Evolutionary conservation across 2,329 filamentous ascomycete genomes (phyloP).

Genomic region (Colletotrichum sp.): DNA sequence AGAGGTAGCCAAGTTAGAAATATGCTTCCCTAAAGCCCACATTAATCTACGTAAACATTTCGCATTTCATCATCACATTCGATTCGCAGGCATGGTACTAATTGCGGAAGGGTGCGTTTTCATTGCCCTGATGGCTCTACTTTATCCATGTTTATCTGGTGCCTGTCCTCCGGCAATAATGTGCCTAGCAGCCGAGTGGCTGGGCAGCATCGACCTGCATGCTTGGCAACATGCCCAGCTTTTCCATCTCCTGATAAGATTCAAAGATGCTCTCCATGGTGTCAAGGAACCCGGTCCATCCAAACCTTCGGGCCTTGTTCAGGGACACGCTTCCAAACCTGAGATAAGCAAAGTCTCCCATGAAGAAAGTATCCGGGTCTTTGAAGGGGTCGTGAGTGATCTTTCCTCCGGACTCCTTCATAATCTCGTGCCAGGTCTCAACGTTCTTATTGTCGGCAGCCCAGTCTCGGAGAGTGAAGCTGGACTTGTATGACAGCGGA

Average conservation of each 20-base stretch:
- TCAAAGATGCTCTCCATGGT: constrained; percentile 4
- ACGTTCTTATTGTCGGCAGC: not conserved
- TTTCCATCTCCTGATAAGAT: not conserved
- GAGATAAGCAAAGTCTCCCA: not conserved
- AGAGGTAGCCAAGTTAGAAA: not conserved
- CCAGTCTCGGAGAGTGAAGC: not conserved
- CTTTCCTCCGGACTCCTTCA: not conserved
- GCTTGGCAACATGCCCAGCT: not conserved
- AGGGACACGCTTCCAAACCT: not conserved
- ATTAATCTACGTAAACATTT: not conserved
- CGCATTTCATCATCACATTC: too few species aligned
- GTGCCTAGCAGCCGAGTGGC: not conserved
- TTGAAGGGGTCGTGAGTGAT: not conserved
- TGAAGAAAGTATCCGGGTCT: not conserved
- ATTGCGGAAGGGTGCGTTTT: too few species aligned
- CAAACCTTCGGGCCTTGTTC: not conserved
- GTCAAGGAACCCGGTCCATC: not conserved
- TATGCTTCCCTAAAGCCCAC: not conserved
- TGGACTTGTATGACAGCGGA: not conserved
- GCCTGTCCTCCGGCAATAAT: not conserved
- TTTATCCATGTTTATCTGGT: not conserved
- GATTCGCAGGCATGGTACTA: too few species aligned
- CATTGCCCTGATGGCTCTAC: too few species aligned
- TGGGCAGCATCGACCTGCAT: not conserved
- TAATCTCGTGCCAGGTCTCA: not conserved